These are phyloP conservation scores for Capillidium rhysosporum DNA, from an alignment of 371 early-diverging fungal genomes.

Conservation along the genomic window DNA sequence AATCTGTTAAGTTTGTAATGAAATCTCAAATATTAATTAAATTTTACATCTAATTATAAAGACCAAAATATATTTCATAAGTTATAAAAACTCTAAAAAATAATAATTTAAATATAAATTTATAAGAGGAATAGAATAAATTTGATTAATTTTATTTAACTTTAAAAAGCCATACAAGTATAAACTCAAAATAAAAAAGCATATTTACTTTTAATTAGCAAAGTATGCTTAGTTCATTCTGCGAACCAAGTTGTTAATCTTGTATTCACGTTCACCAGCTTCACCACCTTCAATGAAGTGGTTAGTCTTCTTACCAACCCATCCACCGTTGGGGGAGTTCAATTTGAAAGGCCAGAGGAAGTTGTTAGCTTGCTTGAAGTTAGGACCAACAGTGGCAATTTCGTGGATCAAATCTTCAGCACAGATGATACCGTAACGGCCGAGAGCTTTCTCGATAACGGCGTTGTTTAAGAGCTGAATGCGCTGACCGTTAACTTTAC, in stretches of 20 bases:
- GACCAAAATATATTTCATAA: no score
- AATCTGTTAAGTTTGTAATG: no score
- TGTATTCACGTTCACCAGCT: slow-evolving; percentile 87
- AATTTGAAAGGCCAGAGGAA: slow-evolving; percentile 99
- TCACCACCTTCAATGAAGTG: slow-evolving; percentile 99
- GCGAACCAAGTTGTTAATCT: slow-evolving; percentile 86
- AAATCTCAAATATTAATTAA: no score
- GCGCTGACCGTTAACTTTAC: slow-evolving; percentile 92
- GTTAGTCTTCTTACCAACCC: slow-evolving; percentile 80
- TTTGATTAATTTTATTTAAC: no score
- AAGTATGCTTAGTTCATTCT: slow-evolving; percentile 72
- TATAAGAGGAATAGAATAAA: no score
- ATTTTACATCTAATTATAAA: no score
- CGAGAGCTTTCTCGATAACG: slow-evolving; percentile 85
- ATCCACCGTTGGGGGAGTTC: slow-evolving; percentile 95
- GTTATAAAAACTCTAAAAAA: no score
- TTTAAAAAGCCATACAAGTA: no score
- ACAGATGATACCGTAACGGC: slow-evolving; percentile 93
- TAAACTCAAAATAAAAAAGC: no score
- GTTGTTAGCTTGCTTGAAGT: slow-evolving; percentile 94
- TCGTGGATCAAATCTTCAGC: slow-evolving; percentile 98
- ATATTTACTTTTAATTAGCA: no score
- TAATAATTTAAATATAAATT: no score
- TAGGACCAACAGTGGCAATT: slow-evolving; percentile 95
- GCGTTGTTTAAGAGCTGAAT: slow-evolving; percentile 94